phyloP scores from a whole-genome alignment of 495 filamentous ascomycete genomes.

The Penicillium robsamsonii region DNA sequence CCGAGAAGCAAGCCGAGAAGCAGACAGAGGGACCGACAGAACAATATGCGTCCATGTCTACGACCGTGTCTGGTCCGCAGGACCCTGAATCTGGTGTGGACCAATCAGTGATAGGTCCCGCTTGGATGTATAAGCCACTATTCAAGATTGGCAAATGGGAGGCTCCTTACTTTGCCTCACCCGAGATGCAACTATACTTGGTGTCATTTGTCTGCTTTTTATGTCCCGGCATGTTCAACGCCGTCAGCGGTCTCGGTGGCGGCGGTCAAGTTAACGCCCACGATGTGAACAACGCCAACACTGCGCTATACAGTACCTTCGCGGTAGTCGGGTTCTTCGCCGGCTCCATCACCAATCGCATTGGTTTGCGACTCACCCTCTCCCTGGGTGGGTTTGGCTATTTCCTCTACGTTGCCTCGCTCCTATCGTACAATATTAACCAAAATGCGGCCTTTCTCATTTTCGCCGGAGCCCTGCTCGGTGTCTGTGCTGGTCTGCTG shows the following conservation, averaged over 20 bases:
- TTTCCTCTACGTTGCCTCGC: constrained; percentile 74
- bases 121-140: constrained; percentile 68
- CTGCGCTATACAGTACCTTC: constrained; percentile 79
- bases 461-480: constrained; percentile 58
- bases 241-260: constrained; percentile 70
- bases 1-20: constrained; percentile 4
- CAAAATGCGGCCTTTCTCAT: constrained; percentile 57
- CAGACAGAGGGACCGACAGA: constrained; percentile 15
- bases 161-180: constrained; percentile 72
- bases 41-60: constrained; percentile 15
- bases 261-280: constrained; percentile 60
- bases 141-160: constrained; percentile 53
- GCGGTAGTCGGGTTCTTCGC: constrained; percentile 85
- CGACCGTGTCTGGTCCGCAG: constrained; percentile 4
- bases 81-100: constrained; percentile 34
- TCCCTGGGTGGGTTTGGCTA: constrained; percentile 85
- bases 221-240: constrained; percentile 86
- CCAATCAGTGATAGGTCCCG: constrained; percentile 29
- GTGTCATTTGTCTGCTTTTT: constrained; percentile 86
- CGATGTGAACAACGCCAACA: constrained; percentile 67
- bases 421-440: constrained; percentile 80
- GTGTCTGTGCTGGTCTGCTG: constrained; percentile 78
- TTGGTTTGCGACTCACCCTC: constrained; percentile 72
- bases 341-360: constrained; percentile 71
- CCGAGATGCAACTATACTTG: constrained; percentile 68